phyloP scores from a whole-genome alignment of 441 rosid genomes.

The Geranium incanum region DNA sequence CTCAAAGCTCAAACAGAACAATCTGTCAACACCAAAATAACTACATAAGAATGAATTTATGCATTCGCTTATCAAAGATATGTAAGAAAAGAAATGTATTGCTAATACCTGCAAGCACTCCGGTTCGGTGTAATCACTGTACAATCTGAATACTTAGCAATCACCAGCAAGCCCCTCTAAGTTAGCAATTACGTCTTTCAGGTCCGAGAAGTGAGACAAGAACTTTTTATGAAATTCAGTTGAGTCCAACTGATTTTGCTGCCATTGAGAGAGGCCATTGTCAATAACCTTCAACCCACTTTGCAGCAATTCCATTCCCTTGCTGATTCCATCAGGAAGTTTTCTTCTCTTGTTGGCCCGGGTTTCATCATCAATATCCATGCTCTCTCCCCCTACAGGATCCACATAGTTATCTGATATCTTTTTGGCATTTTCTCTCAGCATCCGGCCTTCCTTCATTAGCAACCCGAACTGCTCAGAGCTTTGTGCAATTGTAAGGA shows the following conservation, averaged over 20 bases:
- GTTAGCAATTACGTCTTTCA: conserved; percentile 54
- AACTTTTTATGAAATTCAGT: conserved; percentile 51
- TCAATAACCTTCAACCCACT: conserved; percentile 60
- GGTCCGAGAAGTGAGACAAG: conserved; percentile 47
- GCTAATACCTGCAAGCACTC: too few species aligned
- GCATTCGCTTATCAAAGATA: too few species aligned
- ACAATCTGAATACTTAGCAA: conserved; percentile 12
- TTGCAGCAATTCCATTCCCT: conserved; percentile 67
- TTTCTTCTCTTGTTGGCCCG: conserved; percentile 64
- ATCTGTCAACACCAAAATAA: too few species aligned
- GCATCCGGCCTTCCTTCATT: conserved; percentile 43
- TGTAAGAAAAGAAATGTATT: too few species aligned
- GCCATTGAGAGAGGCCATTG: conserved; percentile 57
- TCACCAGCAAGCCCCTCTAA: conserved; percentile 39
- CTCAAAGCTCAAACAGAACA: too few species aligned
- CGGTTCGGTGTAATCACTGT: too few species aligned
- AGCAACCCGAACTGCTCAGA: conserved; percentile 45
- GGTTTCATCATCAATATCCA: conserved; percentile 31
- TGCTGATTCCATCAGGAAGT: conserved; percentile 62
- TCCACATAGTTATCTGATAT: conserved; percentile 22
- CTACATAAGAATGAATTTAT: too few species aligned
- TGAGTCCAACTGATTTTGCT: conserved; percentile 32
- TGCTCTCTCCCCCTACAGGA: conserved; percentile 20
- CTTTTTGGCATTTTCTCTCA: conserved; percentile 38
- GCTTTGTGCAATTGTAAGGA: conserved; percentile 33